These are phyloP conservation scores for Kwoniella shandongensis DNA, from an alignment of 768 basidiomycete species.

Conservation along the genomic window DNA sequence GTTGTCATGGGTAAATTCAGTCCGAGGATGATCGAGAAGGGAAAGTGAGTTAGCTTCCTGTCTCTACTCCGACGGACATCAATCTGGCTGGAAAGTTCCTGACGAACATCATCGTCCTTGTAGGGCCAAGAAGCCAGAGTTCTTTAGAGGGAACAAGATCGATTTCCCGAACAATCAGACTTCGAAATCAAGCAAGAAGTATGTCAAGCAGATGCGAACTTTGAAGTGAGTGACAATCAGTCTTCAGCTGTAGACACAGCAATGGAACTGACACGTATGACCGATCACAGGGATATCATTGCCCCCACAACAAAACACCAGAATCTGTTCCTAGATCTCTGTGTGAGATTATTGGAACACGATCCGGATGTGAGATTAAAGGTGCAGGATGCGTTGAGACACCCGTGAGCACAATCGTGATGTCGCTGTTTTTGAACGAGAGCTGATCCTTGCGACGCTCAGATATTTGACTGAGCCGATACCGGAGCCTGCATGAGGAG, in stretches of 20 bases:
- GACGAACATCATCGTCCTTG: slow-evolving; percentile 3
- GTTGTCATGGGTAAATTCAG: slow-evolving; percentile 99
- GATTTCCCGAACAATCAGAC: slow-evolving; percentile 91
- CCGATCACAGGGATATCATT: slow-evolving; percentile 68
- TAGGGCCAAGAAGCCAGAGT: slow-evolving; percentile 79
- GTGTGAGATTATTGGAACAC: slow-evolving; percentile 80
- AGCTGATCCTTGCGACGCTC: background rate
- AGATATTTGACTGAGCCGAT: slow-evolving; percentile 21
- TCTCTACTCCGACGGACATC: background rate
- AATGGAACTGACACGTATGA: slow-evolving; percentile 14
- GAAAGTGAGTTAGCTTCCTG: slow-evolving; percentile 32
- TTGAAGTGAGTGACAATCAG: slow-evolving; percentile 62
- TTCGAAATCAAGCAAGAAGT: slow-evolving; percentile 86
- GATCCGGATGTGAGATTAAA: slow-evolving; percentile 85
- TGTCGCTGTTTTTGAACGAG: background rate
- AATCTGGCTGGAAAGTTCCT: background rate
- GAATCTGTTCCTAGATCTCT: slow-evolving; percentile 72
- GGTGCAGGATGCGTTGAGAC: slow-evolving; percentile 80
- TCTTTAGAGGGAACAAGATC: slow-evolving; percentile 80
- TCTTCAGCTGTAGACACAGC: slow-evolving; percentile 21
- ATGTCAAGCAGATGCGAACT: slow-evolving; percentile 79
- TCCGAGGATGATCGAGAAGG: slow-evolving; percentile 63
- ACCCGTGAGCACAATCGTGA: slow-evolving; percentile 59
- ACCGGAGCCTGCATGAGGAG: slow-evolving; percentile 13
- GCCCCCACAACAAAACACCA: slow-evolving; percentile 62